phyloP scores from a whole-genome alignment of 106 monocot genomes.

The Acanthochlamys bracteata region DNA sequence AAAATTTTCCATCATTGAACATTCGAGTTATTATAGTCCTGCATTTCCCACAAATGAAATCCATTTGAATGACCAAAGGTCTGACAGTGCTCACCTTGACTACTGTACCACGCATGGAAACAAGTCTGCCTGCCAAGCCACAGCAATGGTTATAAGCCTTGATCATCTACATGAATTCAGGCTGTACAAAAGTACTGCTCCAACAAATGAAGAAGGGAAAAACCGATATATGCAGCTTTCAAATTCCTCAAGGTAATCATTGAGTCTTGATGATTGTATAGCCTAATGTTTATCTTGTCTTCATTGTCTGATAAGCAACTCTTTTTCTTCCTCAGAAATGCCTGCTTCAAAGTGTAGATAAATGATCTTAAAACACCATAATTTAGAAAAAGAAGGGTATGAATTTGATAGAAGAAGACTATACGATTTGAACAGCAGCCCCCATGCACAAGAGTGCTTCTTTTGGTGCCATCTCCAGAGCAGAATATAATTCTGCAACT shows the following conservation, averaged over 20 bases:
- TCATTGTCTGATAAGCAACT: constrained; percentile 26
- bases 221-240: constrained; percentile 98
- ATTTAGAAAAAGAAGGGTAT: constrained; percentile 1
- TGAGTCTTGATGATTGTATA: constrained; percentile 63
- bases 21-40: constrained; percentile 29
- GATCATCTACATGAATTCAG: neutral
- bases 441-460: constrained; percentile 86
- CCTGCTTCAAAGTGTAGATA: constrained; percentile 21
- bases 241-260: constrained; percentile 72
- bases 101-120: constrained; percentile 81
- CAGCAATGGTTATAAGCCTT: neutral
- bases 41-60: constrained; percentile 73
- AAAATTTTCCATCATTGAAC: constrained; percentile 92
- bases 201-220: constrained; percentile 1
- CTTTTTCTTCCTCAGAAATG: constrained; percentile 33
- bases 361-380: neutral
- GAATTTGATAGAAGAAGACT: neutral
- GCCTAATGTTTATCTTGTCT: constrained; percentile 72
- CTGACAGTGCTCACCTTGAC: constrained; percentile 85
- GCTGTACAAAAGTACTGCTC: no score
- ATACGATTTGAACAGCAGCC: constrained; percentile 71
- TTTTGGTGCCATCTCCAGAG: constrained; percentile 53
- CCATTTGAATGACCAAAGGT: constrained; percentile 66
- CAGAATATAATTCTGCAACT: constrained; percentile 39
- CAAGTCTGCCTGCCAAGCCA: constrained; percentile 58